Evolutionary conservation across 495 filamentous ascomycete genomes (phyloP).

Genomic region (Astrothelium macrocarpum): DNA sequence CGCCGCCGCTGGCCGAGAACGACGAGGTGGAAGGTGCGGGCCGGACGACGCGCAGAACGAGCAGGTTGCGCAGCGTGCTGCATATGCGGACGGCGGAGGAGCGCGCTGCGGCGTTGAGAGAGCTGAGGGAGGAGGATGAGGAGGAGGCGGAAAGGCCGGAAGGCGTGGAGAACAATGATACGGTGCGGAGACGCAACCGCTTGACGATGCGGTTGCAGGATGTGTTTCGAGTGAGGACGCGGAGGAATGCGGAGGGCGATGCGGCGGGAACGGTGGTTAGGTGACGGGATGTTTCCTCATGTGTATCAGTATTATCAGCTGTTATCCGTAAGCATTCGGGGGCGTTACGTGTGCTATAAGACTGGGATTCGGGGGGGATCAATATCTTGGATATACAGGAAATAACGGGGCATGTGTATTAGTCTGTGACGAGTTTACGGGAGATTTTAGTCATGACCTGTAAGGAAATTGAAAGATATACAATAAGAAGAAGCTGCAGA

Average conservation of each 20-base stretch:
- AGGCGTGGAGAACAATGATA: neutral
- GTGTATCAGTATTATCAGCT: neutral
- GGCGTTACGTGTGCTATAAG: neutral
- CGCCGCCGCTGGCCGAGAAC: slow-evolving; percentile 15
- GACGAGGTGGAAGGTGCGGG: slow-evolving; percentile 4
- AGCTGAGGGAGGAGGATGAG: slow-evolving; percentile 6
- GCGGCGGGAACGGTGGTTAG: neutral
- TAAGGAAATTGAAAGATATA: neutral
- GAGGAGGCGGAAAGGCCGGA: slow-evolving; percentile 1
- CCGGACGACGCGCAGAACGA: slow-evolving; percentile 5
- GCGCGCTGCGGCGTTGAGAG: slow-evolving; percentile 12
- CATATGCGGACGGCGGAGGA: slow-evolving; percentile 16
- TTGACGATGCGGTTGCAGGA: slow-evolving; percentile 17
- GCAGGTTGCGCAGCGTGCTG: slow-evolving; percentile 11
- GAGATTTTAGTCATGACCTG: neutral
- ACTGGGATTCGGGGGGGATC: neutral
- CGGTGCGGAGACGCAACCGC: slow-evolving; percentile 6
- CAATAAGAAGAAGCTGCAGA: neutral
- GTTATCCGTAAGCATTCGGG: neutral
- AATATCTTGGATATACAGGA: neutral
- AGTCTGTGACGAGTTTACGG: neutral
- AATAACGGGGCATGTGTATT: neutral
- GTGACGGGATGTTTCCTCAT: neutral
- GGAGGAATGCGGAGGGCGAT: slow-evolving; percentile 9
- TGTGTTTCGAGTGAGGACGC: slow-evolving; percentile 25